Percentiles rank a stretch among this genome's conserved stretches.
Evolutionary conservation across 192 early-diverging fungal species (phyloP).

Genomic region (Rhizoclosmatium globosum): DNA sequence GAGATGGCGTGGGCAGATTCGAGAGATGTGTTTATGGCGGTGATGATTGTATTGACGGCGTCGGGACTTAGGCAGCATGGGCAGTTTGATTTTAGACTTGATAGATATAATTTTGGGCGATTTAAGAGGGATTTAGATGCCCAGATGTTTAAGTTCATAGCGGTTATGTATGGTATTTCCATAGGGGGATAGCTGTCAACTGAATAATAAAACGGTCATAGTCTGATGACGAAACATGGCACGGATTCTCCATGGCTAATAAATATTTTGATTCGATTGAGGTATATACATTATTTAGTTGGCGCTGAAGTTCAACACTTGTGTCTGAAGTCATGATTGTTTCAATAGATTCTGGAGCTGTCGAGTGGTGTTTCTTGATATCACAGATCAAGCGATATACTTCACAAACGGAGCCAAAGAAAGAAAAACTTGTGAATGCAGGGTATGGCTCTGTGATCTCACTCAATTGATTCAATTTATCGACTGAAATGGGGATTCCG

Average conservation of each 20-base stretch:
- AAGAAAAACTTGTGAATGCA: neutral
- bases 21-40: neutral
- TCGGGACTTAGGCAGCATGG: neutral
- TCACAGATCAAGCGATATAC: neutral
- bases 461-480: neutral
- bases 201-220: neutral
- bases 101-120: neutral
- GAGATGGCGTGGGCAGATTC: neutral
- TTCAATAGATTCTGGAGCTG: no score
- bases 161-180: neutral
- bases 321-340: no score
- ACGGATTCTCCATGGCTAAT: neutral
- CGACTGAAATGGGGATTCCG: neutral
- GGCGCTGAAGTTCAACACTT: no score
- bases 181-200: neutral
- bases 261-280: no score
- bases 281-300: no score
- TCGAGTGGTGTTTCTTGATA: neutral
- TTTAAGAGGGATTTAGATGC: neutral
- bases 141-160: neutral
- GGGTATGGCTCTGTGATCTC: neutral
- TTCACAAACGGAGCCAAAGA: neutral
- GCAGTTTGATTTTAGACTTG: neutral
- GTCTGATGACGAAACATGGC: neutral
- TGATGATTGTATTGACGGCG: neutral